A percentile compares a stretch with the other conserved stretches of the same genome.
These are phyloP conservation scores for Aspergillus funiculosus DNA, from an alignment of 495 filamentous ascomycete genomes.

Conservation along the genomic window DNA sequence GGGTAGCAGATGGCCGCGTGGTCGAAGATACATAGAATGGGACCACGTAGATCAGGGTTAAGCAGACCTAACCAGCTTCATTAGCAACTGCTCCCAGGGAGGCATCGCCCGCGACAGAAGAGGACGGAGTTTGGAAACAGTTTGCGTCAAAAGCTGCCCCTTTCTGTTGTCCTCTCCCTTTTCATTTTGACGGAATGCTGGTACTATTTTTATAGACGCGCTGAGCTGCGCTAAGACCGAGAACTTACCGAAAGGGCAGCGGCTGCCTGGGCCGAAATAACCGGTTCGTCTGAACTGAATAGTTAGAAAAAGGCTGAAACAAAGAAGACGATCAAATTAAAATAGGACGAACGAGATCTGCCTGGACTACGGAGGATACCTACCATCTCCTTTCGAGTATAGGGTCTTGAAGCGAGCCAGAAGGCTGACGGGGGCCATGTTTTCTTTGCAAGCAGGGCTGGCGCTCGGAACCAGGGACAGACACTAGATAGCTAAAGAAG, in stretches of 20 bases:
- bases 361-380: slow-evolving; percentile 4
- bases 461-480: not conserved
- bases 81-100: slow-evolving; percentile 5
- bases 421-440: slow-evolving; percentile 37
- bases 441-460: not conserved
- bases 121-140: no score
- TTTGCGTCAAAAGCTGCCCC: slow-evolving; percentile 2
- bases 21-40: slow-evolving; percentile 80
- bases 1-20: slow-evolving; percentile 73
- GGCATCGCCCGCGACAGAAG: no score
- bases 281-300: slow-evolving; percentile 37
- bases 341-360: not conserved
- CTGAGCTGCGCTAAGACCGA: slow-evolving; percentile 9
- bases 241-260: slow-evolving; percentile 48
- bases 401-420: slow-evolving; percentile 34
- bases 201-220: slow-evolving; percentile 16
- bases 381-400: slow-evolving; percentile 36
- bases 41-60: slow-evolving; percentile 80
- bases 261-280: slow-evolving; percentile 44
- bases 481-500: not conserved
- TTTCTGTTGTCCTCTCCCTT: not conserved
- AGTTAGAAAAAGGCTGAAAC: slow-evolving; percentile 5
- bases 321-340: not conserved
- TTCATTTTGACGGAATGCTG: not conserved
- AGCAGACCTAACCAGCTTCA: slow-evolving; percentile 49